Base-by-base conservation (phyloP, 148 eudicot genomes). In the Rhododendron williamsianum region DNA sequence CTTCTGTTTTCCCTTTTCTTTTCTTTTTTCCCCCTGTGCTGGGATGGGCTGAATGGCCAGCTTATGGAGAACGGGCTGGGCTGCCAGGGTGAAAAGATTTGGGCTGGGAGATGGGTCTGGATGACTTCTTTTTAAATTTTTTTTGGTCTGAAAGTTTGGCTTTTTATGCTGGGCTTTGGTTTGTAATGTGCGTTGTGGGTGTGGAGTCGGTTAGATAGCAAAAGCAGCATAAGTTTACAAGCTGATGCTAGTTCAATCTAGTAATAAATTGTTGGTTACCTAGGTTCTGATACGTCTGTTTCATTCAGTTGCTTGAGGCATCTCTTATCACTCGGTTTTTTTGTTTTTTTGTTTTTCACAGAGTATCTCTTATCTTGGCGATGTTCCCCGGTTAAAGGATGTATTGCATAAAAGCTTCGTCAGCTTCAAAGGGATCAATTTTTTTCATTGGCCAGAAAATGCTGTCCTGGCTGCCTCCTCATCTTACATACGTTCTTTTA, bases 361-460 rank as follows among this genome's bases (percentile, higher is more conserved):
- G 89, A 79, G 67, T 72, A 18, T 87, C 51, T 82, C 84, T 82
- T 72, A n/a, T 78, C 86, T 85, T 16, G 87, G 82, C 72, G 80
- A 80, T 63, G 74, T 82, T 15, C 90, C 63, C 69, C 46, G 0
- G 21, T 86, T 90, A 84, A 89, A 91, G 90, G 94, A 91, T 86
- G 52, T 76, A 43, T 91, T 89, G 86, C 90, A 84, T 67, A 80
- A 85, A 87, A 84, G 87, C 76, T 88, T 83, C 83, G 21, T 82
- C 86, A 83, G 84, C 79, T 83, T 90, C 63, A 76, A 88, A 84
- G 90, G 92, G 76, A 72, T 89, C 65, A 86, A 88, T 83, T 82
- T 91, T 87, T 82, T 87, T 56, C 89, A 87, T 45, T 87, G 93
- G 89, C 87, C 94, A 80, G 81, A 71, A 84, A 91, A 92, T 89